Evolutionary conservation across 805 yeast species (phyloP), one percentile per base, ranked within the genome.

Genomic region (Zygosaccharomyces siamensis): DNA sequence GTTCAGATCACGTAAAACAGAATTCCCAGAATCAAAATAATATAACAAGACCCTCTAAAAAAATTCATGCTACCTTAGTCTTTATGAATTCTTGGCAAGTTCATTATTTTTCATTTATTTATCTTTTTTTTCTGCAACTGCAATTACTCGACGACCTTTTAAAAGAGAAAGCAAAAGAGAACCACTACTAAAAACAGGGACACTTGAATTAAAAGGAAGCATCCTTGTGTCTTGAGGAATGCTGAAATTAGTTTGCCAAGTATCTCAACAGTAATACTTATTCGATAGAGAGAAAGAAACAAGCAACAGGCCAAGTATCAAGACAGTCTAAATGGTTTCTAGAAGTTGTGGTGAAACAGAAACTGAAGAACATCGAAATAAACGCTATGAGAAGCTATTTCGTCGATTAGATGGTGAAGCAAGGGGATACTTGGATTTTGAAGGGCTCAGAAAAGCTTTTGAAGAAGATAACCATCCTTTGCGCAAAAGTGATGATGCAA

Each of bases 401-500:
- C 59, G 68, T 20, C 57, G 66, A 39, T 69, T 80, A 21, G 84
- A 80, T 56, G 56, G 67, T 14, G 53, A 69, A 20, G 51, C 63
- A 32, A 60, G 60, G 18, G 77, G 78, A 1, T 52, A 59, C 20
- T 58, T 75, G 2, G 72, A 73, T 47, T 60, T 65, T 8, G 63
- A 61, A 10, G 64, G 72, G 5, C 58, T 76, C 32, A 57, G 60
- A 10, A 51, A 59, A 45, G 79, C 78, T 0, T 72, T 75, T 42
- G 64, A 63, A 58, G 61, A 44, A 64, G 65, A 75, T 33, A 74
- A 82, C 48, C 89, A 86, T 63, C 95, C 92, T 1, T 68, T 86
- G 20, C 78, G 78, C 43, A 73, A 79, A 48, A 79, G 80, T 23
- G 77, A 78, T 4, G 81, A 75, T 44, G 81, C 89, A 30, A 75